phyloP scores from a whole-genome alignment of 2,329 filamentous ascomycete species.

The Knufia fluminis region DNA sequence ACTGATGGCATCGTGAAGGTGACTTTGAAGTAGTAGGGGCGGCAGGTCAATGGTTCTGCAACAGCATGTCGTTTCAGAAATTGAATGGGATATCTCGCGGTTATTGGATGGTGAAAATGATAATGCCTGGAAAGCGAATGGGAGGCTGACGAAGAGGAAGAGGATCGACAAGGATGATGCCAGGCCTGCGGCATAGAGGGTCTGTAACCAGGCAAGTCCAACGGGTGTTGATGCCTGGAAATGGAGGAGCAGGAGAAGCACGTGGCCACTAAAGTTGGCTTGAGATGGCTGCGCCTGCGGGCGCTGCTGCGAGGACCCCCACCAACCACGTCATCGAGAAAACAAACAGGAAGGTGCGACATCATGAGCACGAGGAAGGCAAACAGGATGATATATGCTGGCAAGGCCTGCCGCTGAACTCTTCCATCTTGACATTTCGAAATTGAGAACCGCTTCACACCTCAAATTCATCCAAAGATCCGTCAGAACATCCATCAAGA shows the following conservation, averaged over 20 bases:
- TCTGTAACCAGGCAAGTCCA: background rate
- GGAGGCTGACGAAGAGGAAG: background rate
- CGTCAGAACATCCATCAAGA: conserved; percentile 19
- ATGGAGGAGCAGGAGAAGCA: background rate
- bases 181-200: background rate
- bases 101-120: conserved; percentile 8
- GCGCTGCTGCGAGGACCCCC: background rate
- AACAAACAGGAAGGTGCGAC: background rate
- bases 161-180: conserved; percentile 1
- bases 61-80: background rate
- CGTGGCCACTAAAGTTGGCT: background rate
- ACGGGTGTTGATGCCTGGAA: background rate
- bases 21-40: background rate
- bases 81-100: background rate
- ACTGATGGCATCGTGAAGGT: conserved; percentile 48
- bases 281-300: background rate
- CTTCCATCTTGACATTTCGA: too few species aligned
- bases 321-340: background rate
- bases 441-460: too few species aligned
- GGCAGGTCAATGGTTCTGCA: background rate
- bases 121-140: conserved; percentile 4
- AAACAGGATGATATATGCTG: background rate
- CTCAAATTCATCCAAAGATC: background rate
- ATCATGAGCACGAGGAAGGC: background rate
- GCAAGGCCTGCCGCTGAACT: too few species aligned